Base-by-base conservation (phyloP, 2,329 filamentous ascomycete species). In the Stenocarpella maydis region DNA sequence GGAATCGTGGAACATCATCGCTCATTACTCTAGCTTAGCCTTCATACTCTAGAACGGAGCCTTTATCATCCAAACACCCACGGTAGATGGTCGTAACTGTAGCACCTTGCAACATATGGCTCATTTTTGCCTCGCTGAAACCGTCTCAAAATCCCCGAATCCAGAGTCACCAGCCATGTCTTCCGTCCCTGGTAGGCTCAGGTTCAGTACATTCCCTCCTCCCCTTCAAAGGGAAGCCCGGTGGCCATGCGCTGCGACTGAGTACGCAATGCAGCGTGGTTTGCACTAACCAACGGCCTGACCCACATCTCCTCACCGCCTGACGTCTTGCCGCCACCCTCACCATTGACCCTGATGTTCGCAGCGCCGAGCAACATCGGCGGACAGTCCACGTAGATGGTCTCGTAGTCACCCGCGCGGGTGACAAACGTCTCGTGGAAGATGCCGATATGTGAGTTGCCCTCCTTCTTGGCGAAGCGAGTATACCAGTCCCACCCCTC, bases 391-490 rank as follows among this genome's bases (percentile, higher is more conserved):
- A 80, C 71, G 73, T 88, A 87, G 26, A 88, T 78, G 2, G 78
- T 83, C 81, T 89, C 87, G 76, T 85, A 87, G 10, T 78, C 77
- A 4, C 81, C 79, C 3, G 77, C 76, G 1, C 81, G 80, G 6
- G 83, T 82, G 31, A 80, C 77, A 72, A 85, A 88, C 0, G 83
- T 81, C 80, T 89, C 87, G 74, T 90, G 87, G 70, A 80, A 88
- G 72, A 88, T 84, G 6, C 81, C 81, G 28, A 88, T 73, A 71
- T 86, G 80, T 31, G 74, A 73, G 49, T 78, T 71, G 31, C 80
- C 74, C 53, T 74, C 75, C 63, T 74, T 76, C 52, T 60, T 67
- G 37, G 63, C 54, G 8, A 70, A 71, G 1, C 24, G 31, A 66
- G 81, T 80, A 75, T 82, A 86, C 82, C 83, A 88, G 55, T 84